Conservation (phyloP, 2,329 filamentous ascomycete species). For the Drechslerella coelobrocha region DNA sequence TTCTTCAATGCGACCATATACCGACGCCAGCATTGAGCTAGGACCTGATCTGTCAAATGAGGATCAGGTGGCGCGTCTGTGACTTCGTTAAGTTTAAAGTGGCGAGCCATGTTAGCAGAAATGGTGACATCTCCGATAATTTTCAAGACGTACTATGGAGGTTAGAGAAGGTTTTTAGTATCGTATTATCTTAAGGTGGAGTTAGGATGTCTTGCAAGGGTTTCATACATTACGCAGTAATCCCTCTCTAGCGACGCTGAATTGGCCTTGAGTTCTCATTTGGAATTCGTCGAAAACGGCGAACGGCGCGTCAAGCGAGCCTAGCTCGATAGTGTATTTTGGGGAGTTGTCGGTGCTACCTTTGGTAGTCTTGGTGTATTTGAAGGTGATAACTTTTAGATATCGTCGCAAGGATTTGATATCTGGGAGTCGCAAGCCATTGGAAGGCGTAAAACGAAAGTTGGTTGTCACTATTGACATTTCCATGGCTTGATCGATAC, state of each 20-base stretch:
- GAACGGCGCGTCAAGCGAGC: conserved; percentile 10
- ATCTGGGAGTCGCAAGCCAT: background rate
- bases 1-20: conserved; percentile 19
- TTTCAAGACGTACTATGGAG: conserved; percentile 12
- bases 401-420: conserved; percentile 12
- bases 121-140: conserved; percentile 17
- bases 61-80: background rate
- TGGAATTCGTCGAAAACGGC: too few relatives aligned
- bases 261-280: too few relatives aligned
- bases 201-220: too few relatives aligned
- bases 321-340: background rate
- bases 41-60: background rate
- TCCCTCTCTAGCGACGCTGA: too few relatives aligned
- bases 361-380: background rate
- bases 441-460: conserved; percentile 12
- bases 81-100: conserved; percentile 16
- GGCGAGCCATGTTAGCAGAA: conserved; percentile 4
- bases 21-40: conserved; percentile 23
- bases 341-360: background rate
- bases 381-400: conserved; percentile 12
- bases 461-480: conserved; percentile 15
- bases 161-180: background rate
- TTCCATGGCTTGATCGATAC: too few relatives aligned
- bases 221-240: too few relatives aligned
- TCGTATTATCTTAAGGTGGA: background rate